Base-by-base conservation (phyloP, 2,329 filamentous ascomycete species). In the Microdochium trichocladiopsis region DNA sequence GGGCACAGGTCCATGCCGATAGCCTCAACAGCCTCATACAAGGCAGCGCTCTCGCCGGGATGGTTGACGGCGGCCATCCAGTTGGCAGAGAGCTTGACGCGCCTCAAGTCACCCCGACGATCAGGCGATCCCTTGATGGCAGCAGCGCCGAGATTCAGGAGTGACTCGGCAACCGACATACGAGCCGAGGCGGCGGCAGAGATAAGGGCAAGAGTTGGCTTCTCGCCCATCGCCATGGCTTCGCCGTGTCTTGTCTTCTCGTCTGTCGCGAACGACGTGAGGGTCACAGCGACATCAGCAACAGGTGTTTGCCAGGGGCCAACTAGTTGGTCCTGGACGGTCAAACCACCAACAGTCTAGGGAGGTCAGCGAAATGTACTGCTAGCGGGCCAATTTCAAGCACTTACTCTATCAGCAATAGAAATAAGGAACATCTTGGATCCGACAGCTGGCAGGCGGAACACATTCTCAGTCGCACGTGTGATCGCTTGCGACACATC, bases 41-140 rank as follows among this genome's bases (percentile, higher is more conserved):
- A 78, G 16, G 87, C 90, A 37, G 93, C 92, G 41, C 90, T 92
- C 70, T 99, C 94, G 48, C 94, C 94, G 22, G 89, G 86, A 67
- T 96, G 91, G 65, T 85, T 91, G 55, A 92, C 89, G n/a, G 93
- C 93, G 2, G 91, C 92, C 94, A 97, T 97, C 93, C 93, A 99
- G 73, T 99, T 97, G 49, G 93, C 93, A 2, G 92, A 96, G 10
- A 97, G 80, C 66, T 93, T 87, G 56, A 97, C 85, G 45, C 89
- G 84, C 54, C 81, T 81, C 50, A 97, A 74, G 51, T 88, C 84
- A 47, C 87, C 88, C 52, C 86, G 79, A 22, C 65, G 62, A 16
- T 45, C 22, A 22, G 41, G 41, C 12, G 41, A 45, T 21, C 41
- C 55, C 57, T 66, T 68, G 54, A 82, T 75, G 54, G 21, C n/a